Conservation (phyloP, 495 filamentous ascomycete genomes). For the Tuber borchii region DNA sequence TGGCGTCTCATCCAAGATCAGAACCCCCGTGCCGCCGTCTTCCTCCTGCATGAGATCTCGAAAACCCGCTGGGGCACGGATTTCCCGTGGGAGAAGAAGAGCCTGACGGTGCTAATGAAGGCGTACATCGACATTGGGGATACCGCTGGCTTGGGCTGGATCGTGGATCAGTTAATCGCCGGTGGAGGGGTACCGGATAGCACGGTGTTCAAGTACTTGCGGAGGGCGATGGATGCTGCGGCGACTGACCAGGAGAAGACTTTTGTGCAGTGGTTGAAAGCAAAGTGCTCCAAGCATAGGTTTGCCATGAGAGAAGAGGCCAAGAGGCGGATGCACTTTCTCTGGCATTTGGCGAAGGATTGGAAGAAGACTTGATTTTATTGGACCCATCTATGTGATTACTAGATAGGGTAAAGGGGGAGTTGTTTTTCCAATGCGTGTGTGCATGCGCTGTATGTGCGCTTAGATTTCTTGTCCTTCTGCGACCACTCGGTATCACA, state of each 20-base stretch:
- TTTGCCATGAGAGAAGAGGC: slow-evolving; percentile 3
- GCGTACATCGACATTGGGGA: slow-evolving; percentile 36
- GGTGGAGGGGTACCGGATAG: slow-evolving; percentile 18
- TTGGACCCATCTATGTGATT: background rate
- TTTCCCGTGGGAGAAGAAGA: slow-evolving; percentile 28
- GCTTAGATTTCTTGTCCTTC: background rate
- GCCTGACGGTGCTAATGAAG: slow-evolving; percentile 30
- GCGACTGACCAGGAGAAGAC: slow-evolving; percentile 20
- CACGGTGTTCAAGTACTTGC: slow-evolving; percentile 27
- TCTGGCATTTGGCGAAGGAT: background rate
- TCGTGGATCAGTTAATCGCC: slow-evolving; percentile 26
- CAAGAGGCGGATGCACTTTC: slow-evolving; percentile 5
- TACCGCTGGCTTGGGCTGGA: slow-evolving; percentile 28
- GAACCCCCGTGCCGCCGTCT: slow-evolving; percentile 28
- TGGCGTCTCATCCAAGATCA: slow-evolving; percentile 16
- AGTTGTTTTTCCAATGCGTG: background rate
- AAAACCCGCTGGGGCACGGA: slow-evolving; percentile 32
- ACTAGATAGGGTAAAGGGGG: background rate
- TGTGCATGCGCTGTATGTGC: background rate
- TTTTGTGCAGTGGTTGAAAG: slow-evolving; percentile 20
- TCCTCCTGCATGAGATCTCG: slow-evolving; percentile 32
- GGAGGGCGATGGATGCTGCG: slow-evolving; percentile 18
- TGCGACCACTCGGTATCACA: too few relatives aligned
- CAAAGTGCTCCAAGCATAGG: slow-evolving; percentile 12
- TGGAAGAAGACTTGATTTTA: background rate